Evolutionary conservation across 257 asterid species (phyloP).

Genomic region (Solanum dulcamara): DNA sequence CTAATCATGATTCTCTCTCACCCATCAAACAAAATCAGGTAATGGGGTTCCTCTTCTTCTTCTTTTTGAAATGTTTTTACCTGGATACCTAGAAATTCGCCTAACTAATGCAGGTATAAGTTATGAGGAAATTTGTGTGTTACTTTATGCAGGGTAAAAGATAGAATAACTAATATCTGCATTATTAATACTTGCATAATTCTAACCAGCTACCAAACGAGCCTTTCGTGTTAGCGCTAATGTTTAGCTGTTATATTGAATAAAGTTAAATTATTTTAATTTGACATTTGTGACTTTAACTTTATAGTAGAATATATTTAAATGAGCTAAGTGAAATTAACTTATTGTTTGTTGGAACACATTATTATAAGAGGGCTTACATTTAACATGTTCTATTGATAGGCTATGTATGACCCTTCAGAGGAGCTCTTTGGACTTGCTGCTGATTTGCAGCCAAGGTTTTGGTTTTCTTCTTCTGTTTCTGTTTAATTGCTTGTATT

Average conservation of each 20-base stretch:
- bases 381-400: conserved; percentile 10
- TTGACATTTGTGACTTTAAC: not conserved
- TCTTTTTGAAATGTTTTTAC: not conserved
- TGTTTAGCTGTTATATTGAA: not conserved
- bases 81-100: too few relatives aligned
- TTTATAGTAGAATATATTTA: not conserved
- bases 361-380: not conserved
- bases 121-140: too few relatives aligned
- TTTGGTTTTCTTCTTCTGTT: not conserved
- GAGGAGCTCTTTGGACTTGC: conserved; percentile 76
- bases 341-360: not conserved
- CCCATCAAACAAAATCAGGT: conserved; percentile 41
- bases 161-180: too few relatives aligned
- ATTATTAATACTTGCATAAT: not conserved
- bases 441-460: conserved; percentile 71
- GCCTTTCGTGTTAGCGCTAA: not conserved
- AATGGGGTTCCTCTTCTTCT: not conserved
- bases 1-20: conserved; percentile 31
- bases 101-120: too few relatives aligned
- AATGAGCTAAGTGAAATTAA: not conserved
- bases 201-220: not conserved
- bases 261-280: not conserved
- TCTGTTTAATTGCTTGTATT: not conserved
- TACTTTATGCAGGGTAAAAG: too few relatives aligned
- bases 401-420: conserved; percentile 76